These are phyloP conservation scores for Sporisorium sorghi DNA, from an alignment of 1,284 basidiomycete species.

Conservation along the genomic window DNA sequence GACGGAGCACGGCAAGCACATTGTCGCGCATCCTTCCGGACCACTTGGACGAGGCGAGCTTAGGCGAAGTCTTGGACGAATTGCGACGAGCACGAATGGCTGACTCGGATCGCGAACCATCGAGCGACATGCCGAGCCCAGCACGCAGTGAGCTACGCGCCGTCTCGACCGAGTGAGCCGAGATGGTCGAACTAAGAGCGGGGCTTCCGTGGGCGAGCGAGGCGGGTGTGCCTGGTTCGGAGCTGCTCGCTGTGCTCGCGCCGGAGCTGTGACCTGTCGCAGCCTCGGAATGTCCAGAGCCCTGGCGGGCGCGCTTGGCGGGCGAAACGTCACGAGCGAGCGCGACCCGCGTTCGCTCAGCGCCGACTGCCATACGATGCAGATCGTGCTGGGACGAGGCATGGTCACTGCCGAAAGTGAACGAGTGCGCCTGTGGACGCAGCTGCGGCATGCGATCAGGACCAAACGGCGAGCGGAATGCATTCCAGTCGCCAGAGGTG, in stretches of 20 bases:
- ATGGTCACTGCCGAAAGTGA: conserved; percentile 40
- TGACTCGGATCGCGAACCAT: conserved; percentile 44
- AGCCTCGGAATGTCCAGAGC: conserved; percentile 31
- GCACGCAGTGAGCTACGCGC: conserved; percentile 26
- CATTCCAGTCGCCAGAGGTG: conserved; percentile 40
- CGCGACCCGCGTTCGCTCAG: conserved; percentile 35
- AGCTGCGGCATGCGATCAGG: conserved; percentile 33
- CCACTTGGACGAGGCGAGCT: conserved; percentile 33
- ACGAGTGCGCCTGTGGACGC: conserved; percentile 44
- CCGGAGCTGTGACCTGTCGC: conserved; percentile 44
- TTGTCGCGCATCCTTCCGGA: conserved; percentile 45
- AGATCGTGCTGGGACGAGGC: conserved; percentile 32
- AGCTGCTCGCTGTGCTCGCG: conserved; percentile 55
- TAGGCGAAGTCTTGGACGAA: conserved; percentile 36
- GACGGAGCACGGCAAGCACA: conserved; percentile 48
- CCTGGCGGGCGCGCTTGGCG: conserved; percentile 33
- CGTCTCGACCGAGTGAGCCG: conserved; percentile 33
- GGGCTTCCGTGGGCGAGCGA: conserved; percentile 36
- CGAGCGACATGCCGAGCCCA: conserved; percentile 34
- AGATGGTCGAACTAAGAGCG: conserved; percentile 32
- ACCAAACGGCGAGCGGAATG: conserved; percentile 52
- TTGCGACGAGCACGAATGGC: conserved; percentile 27
- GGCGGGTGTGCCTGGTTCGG: conserved; percentile 61
- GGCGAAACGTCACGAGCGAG: conserved; percentile 15
- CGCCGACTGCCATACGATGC: conserved; percentile 52